These are phyloP conservation scores for Lepidopterella palustris DNA, from an alignment of 495 filamentous ascomycete species.

Conservation along the genomic window DNA sequence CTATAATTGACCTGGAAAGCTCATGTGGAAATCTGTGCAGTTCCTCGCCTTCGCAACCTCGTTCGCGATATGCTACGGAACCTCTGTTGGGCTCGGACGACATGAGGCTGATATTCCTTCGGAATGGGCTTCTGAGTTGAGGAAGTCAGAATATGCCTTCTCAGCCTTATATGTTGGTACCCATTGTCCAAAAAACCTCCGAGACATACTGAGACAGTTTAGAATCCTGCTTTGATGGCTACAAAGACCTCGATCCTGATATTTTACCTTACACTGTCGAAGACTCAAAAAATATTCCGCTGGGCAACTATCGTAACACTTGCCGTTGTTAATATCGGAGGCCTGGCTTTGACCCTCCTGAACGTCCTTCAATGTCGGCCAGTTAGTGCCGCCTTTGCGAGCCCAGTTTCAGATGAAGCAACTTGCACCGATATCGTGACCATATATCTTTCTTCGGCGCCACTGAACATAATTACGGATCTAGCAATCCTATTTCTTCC, in stretches of 20 bases:
- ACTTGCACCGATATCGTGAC: slow-evolving; percentile 70
- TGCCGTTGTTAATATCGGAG: slow-evolving; percentile 67
- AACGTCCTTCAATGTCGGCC: slow-evolving; percentile 89
- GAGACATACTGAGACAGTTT: slow-evolving; percentile 10
- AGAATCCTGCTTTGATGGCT: slow-evolving; percentile 86
- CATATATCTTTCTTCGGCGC: slow-evolving; percentile 75
- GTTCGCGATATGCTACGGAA: slow-evolving; percentile 68
- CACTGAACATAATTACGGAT: slow-evolving; percentile 81
- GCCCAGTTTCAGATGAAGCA: slow-evolving; percentile 39
- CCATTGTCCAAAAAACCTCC: not conserved
- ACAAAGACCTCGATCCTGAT: slow-evolving; percentile 88
- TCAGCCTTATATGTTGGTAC: slow-evolving; percentile 72
- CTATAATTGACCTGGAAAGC: not conserved
- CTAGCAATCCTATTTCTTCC: slow-evolving; percentile 76
- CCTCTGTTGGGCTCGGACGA: slow-evolving; percentile 64
- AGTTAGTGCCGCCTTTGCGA: slow-evolving; percentile 53
- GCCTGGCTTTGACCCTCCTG: slow-evolving; percentile 70
- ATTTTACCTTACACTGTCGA: slow-evolving; percentile 76
- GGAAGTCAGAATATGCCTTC: slow-evolving; percentile 70
- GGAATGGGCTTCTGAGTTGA: slow-evolving; percentile 44
- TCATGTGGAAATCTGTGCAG: slow-evolving; percentile 32
- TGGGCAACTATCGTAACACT: slow-evolving; percentile 65
- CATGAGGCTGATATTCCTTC: slow-evolving; percentile 58
- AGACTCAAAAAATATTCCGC: slow-evolving; percentile 64
- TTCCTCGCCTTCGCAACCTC: slow-evolving; percentile 68